Evolutionary conservation across 768 basidiomycete species (phyloP).

Genomic region (Coprinopsis sp.): DNA sequence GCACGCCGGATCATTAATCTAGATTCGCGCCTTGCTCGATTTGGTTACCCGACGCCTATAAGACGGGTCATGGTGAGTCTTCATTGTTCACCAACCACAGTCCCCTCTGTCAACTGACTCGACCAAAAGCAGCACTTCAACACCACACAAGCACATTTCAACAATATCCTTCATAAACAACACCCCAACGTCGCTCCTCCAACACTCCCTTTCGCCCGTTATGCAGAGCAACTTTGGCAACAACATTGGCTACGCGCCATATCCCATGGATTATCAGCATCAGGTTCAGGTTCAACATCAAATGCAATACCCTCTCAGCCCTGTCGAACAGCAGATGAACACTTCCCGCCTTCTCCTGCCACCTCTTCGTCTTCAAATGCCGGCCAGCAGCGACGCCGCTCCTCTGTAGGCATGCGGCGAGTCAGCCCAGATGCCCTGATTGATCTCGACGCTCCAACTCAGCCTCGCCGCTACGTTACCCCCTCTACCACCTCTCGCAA

Average conservation of each 20-base stretch:
- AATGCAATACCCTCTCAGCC: constrained; percentile 8
- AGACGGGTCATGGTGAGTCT: too few relatives aligned
- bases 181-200: neutral
- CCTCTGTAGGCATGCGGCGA: constrained; percentile 50
- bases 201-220: neutral
- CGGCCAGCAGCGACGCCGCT: neutral
- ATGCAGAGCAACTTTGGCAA: constrained; percentile 20
- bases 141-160: neutral
- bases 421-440: constrained; percentile 57
- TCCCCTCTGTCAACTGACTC: too few relatives aligned
- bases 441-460: constrained; percentile 74
- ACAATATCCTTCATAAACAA: neutral
- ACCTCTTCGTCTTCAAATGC: neutral
- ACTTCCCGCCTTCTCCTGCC: neutral
- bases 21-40: too few relatives aligned
- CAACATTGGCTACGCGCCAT: constrained; percentile 14
- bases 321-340: neutral
- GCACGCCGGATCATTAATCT: too few relatives aligned
- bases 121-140: too few relatives aligned
- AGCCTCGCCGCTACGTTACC: constrained; percentile 65
- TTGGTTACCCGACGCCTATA: too few relatives aligned
- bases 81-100: too few relatives aligned
- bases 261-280: constrained; percentile 17
- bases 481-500: constrained; percentile 78
- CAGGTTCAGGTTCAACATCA: constrained; percentile 10